Percentiles rank a stretch among this genome's conserved stretches.
Conservation (phyloP, 2,329 filamentous ascomycete genomes). For the Cercospora canescens region DNA sequence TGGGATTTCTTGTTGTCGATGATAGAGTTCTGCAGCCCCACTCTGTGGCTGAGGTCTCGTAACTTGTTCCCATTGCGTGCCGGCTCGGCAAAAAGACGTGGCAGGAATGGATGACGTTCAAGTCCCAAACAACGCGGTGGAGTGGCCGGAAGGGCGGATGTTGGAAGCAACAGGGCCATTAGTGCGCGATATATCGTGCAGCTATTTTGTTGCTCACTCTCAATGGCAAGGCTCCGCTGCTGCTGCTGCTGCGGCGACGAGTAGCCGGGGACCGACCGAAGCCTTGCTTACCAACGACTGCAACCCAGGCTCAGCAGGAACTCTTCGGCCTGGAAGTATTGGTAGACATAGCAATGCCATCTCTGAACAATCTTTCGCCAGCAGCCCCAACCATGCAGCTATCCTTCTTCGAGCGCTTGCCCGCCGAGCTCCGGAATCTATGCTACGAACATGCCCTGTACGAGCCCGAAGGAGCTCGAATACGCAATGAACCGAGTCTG, state of each 20-base stretch:
- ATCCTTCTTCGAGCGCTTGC: conserved; percentile 13
- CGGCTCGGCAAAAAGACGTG: conserved; percentile 4
- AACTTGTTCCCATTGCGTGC: background rate
- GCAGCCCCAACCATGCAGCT: conserved; percentile 4
- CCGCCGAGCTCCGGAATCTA: conserved; percentile 19
- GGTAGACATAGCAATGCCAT: background rate
- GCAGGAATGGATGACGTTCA: conserved; percentile 16
- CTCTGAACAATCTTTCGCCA: background rate
- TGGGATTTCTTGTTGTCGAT: background rate
- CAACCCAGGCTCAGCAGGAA: background rate
- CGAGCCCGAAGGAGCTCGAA: conserved; percentile 9
- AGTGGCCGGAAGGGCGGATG: background rate
- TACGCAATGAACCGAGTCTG: conserved; percentile 18
- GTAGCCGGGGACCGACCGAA: background rate
- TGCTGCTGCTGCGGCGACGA: background rate
- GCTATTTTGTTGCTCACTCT: background rate
- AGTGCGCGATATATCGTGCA: background rate
- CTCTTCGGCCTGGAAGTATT: background rate
- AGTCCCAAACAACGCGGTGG: background rate
- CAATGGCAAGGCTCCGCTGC: background rate
- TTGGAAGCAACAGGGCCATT: background rate
- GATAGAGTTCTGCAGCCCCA: background rate
- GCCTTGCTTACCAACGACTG: background rate
- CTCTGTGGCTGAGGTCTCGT: background rate
- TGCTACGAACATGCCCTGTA: conserved; percentile 20